Percentiles rank a stretch among this genome's conserved stretches.
Evolutionary conservation across 371 early-diverging fungal species (phyloP).

Genomic region (Lichtheimia corymbifera): DNA sequence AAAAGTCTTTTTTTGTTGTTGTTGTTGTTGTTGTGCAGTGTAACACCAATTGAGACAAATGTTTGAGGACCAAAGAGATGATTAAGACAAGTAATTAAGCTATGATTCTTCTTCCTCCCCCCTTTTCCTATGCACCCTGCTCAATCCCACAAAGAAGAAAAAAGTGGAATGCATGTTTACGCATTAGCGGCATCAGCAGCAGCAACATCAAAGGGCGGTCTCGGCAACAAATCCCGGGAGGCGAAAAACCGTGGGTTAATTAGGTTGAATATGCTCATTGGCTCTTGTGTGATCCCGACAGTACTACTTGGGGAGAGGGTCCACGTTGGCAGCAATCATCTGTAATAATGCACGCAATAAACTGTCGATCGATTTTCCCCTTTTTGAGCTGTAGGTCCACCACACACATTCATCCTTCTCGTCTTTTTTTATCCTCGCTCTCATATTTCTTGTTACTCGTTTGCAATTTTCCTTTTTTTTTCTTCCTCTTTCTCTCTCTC

Average conservation of each 20-base stretch:
- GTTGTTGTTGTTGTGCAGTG: too few species aligned
- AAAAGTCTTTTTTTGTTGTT: too few species aligned
- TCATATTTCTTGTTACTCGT: constrained; percentile 5
- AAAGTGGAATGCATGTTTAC: too few species aligned
- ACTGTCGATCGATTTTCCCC: constrained; percentile 10
- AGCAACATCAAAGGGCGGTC: background rate
- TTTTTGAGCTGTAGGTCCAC: background rate
- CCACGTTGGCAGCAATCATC: background rate
- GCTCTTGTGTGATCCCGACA: constrained; percentile 2
- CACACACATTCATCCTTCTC: background rate
- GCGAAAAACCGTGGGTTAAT: background rate
- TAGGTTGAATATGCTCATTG: background rate
- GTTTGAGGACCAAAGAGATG: too few species aligned
- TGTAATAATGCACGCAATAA: constrained; percentile 12
- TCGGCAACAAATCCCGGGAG: background rate
- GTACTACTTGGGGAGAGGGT: background rate
- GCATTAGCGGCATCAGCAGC: too few species aligned
- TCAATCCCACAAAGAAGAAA: too few species aligned
- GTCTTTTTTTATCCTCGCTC: background rate
- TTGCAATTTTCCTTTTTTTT: constrained; percentile 15
- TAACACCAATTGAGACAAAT: too few species aligned
- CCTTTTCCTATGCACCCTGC: too few species aligned
- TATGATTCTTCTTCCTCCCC: too few species aligned
- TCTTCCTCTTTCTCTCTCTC: constrained; percentile 13
- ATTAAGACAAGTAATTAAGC: too few species aligned